phyloP scores from a whole-genome alignment of 2,329 filamentous ascomycete genomes.

The Hypocreales sp. region DNA sequence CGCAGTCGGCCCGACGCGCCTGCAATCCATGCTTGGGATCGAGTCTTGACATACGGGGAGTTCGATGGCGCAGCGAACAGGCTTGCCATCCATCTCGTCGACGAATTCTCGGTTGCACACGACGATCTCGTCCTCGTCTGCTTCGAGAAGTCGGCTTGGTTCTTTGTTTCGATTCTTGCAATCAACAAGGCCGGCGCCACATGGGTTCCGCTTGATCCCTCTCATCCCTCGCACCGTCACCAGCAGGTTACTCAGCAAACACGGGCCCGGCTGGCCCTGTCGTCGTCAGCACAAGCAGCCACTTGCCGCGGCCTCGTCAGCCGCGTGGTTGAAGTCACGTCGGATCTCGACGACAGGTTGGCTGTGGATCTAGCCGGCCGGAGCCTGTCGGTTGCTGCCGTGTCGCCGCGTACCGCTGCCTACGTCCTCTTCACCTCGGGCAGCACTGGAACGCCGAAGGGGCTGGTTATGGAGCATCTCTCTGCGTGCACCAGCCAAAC shows the following conservation, averaged over 20 bases:
- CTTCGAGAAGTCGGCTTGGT: conserved; percentile 5
- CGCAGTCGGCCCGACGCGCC: conserved; percentile 5
- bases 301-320: no score
- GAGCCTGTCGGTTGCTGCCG: no score
- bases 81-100: conserved; percentile 4
- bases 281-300: no score
- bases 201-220: conserved; percentile 5
- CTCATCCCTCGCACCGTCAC: conserved; percentile 1
- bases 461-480: conserved; percentile 4
- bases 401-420: conserved; percentile 1
- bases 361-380: no score
- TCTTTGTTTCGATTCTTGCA: conserved; percentile 5
- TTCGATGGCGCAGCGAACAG: conserved; percentile 6
- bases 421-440: conserved; percentile 13
- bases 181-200: conserved; percentile 6
- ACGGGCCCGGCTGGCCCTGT: neutral
- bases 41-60: conserved; percentile 22
- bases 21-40: conserved; percentile 25
- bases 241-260: neutral
- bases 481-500: neutral
- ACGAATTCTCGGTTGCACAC: conserved; percentile 6
- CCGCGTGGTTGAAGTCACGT: no score
- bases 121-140: conserved; percentile 1
- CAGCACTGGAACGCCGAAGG: conserved; percentile 11
- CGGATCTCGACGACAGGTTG: no score